Percentiles rank a stretch among this genome's conserved stretches.
phyloP scores from a whole-genome alignment of 106 monocot genomes.

The Amphibolis antarctica region DNA sequence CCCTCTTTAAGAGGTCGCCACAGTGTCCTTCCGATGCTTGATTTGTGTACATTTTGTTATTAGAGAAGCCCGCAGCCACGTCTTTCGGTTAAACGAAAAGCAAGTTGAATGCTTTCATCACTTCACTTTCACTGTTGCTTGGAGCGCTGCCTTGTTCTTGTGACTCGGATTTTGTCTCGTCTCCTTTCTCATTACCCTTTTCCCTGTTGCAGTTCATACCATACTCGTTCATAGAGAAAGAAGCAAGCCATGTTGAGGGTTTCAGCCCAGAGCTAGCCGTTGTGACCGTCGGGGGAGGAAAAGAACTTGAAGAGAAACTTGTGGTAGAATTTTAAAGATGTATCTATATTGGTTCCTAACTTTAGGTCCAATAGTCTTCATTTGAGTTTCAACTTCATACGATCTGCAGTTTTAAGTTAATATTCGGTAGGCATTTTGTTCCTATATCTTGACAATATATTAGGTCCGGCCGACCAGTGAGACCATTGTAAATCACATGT shows the following conservation, averaged over 20 bases:
- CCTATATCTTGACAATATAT: conserved; percentile 29
- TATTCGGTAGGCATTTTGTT: background rate
- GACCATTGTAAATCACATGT: conserved; percentile 99
- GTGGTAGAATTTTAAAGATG: conserved; percentile 35
- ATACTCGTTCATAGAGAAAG: conserved; percentile 94
- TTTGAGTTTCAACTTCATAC: background rate
- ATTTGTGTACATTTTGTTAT: no score
- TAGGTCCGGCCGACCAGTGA: conserved; percentile 99
- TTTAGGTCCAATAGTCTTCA: background rate
- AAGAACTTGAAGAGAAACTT: conserved; percentile 98
- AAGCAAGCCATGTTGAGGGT: conserved; percentile 96
- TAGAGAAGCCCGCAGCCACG: no score
- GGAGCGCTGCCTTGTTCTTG: no score
- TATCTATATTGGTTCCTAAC: background rate
- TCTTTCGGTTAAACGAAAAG: no score
- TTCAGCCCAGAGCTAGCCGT: conserved; percentile 93
- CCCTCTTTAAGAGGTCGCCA: no score
- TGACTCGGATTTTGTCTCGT: no score
- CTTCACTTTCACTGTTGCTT: no score
- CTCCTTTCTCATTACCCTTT: background rate
- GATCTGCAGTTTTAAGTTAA: background rate
- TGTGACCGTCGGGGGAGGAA: conserved; percentile 98
- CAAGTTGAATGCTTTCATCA: no score
- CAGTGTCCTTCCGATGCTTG: no score
- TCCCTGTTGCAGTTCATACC: conserved; percentile 38